Conservation (phyloP, 2,329 filamentous ascomycete genomes). For the Aspergillus thermomutatus region DNA sequence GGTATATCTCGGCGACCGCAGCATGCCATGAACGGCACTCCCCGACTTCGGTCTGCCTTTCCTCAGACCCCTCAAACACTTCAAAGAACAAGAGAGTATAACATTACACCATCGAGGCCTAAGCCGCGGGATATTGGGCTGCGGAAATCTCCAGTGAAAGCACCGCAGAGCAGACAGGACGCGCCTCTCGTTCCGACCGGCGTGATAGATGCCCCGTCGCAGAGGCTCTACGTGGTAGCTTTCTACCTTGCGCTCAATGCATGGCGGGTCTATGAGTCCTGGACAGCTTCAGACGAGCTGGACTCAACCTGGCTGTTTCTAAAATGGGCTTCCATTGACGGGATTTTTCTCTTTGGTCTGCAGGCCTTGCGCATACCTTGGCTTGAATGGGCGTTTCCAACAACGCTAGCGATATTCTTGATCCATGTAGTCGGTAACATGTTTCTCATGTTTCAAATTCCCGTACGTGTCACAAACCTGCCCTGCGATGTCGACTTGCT, state of each 20-base stretch:
- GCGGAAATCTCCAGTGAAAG: slow-evolving; percentile 23
- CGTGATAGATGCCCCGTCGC: slow-evolving; percentile 83
- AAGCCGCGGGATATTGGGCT: slow-evolving; percentile 22
- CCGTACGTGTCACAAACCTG: slow-evolving; percentile 49
- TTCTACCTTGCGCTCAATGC: slow-evolving; percentile 72
- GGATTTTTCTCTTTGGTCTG: slow-evolving; percentile 79
- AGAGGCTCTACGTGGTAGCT: slow-evolving; percentile 82
- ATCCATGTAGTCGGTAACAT: slow-evolving; percentile 71
- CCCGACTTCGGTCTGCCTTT: slow-evolving; percentile 76
- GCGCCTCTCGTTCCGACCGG: slow-evolving; percentile 67
- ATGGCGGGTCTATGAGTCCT: slow-evolving; percentile 87
- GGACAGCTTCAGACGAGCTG: slow-evolving; percentile 72
- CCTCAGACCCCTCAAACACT: slow-evolving; percentile 66
- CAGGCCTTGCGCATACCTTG: slow-evolving; percentile 90
- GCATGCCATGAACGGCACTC: slow-evolving; percentile 79
- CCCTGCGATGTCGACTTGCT: slow-evolving; percentile 3
- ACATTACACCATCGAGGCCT: slow-evolving; percentile 23
- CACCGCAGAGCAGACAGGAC: slow-evolving; percentile 18
- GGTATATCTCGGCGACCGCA: slow-evolving; percentile 27
- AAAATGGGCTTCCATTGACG: slow-evolving; percentile 90
- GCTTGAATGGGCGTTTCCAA: slow-evolving; percentile 82
- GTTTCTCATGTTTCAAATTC: slow-evolving; percentile 89
- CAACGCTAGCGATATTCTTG: slow-evolving; percentile 68
- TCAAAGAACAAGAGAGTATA: slow-evolving; percentile 34
- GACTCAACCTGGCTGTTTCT: slow-evolving; percentile 87